Conservation (phyloP, 2,329 filamentous ascomycete genomes). For the Talaromyces sp. region DNA sequence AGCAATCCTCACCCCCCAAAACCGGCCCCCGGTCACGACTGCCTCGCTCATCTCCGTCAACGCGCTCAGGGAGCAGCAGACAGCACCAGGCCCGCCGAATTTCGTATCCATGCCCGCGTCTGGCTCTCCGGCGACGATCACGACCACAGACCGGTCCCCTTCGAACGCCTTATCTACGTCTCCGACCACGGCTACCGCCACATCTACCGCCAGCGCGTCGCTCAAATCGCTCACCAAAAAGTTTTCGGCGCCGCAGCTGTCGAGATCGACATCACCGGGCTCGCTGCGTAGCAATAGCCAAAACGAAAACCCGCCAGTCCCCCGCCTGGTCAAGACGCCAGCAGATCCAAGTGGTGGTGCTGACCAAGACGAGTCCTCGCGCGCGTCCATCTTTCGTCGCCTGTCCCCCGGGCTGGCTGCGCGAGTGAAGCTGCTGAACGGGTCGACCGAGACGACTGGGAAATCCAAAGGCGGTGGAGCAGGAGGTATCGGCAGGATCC, state of each 20-base stretch:
- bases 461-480: background rate
- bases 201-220: background rate
- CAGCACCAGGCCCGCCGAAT: background rate
- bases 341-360: background rate
- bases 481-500: conserved; percentile 31
- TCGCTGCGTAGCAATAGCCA: conserved; percentile 16
- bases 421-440: conserved; percentile 37
- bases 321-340: background rate
- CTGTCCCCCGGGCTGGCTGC: conserved; percentile 38
- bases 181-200: background rate
- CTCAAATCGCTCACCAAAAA: conserved; percentile 11
- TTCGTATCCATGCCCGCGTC: conserved; percentile 32
- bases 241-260: conserved; percentile 20
- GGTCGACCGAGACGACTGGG: conserved; percentile 25
- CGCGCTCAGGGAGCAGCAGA: background rate
- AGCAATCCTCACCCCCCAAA: background rate
- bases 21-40: background rate
- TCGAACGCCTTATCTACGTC: background rate
- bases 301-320: background rate
- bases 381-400: conserved; percentile 35
- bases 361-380: conserved; percentile 20
- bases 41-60: background rate
- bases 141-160: conserved; percentile 3
- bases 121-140: conserved; percentile 16
- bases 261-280: conserved; percentile 13